Base-by-base conservation (phyloP, 1,139 yeast species). In the Candida dubliniensis region DNA sequence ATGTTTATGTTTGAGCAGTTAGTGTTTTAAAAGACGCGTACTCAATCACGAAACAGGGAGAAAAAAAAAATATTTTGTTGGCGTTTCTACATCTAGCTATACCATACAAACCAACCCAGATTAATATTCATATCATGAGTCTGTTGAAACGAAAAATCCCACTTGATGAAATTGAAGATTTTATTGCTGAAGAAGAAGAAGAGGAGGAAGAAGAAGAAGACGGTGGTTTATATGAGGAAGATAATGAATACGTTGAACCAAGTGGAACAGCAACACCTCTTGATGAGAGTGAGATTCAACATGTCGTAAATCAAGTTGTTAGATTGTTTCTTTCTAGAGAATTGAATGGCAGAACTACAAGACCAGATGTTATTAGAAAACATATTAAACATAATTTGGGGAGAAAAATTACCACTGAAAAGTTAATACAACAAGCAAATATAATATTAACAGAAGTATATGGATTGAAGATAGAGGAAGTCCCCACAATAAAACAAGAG, bases 391-490 rank as follows among this genome's bases (percentile, higher is more conserved):
- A 56, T 36, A 56, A 50, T 15, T 40, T 57, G 14, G 47, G 49
- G 31, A 51, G 52, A 31, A 47, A 57, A 39, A 35, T 49, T 10
- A 50, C 53, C 23, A 57, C 53, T 34, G 64, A 58, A 2, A 40
- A 27, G n/a, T 47, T 63, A 3, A 36, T 66, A 8, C 46, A 41
- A 11, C 48, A 45, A 13, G 58, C 61, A 1, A 54, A 55, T 34
- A 39, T 29, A 1, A 58, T 57, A n/a, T 46, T 73, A 32, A 52
- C 56, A 30, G 49, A 54, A 7, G 53, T 60, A 2, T 71, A 67
- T 48, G 77, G 76, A 1, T 45, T 71, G 40, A 51, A 59, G 23
- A 49, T 71, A 34, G 59, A 53, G 31, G 58, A 57, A 37, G 47
- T 58, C 10, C 58, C 63, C 3, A 39, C 44, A 13, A 24, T 36